Evolutionary conservation across 2,329 filamentous ascomycete genomes (phyloP).

Genomic region (Pseudogymnoascus sp.): DNA sequence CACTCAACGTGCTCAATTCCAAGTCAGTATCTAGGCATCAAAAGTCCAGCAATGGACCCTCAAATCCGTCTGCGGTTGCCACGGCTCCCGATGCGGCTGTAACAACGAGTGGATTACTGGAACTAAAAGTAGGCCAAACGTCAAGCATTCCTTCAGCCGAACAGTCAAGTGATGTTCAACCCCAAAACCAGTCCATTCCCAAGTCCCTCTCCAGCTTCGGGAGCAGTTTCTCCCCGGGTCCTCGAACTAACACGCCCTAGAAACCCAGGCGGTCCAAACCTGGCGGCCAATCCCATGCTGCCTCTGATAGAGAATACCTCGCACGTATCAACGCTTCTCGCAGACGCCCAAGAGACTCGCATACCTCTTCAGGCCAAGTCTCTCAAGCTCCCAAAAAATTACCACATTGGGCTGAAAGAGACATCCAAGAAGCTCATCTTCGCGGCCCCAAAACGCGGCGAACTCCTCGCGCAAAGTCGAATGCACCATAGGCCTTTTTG

Average conservation of each 20-base stretch:
- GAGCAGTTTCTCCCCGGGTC: not conserved
- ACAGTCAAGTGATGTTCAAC: not conserved
- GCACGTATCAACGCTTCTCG: not conserved
- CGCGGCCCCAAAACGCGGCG: not conserved
- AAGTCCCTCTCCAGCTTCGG: not conserved
- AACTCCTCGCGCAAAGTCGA: not conserved
- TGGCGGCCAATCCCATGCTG: not conserved
- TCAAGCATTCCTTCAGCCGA: not conserved
- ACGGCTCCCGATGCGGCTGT: too few species aligned
- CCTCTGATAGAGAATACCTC: not conserved
- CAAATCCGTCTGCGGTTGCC: not conserved
- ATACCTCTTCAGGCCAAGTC: not conserved
- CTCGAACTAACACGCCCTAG: not conserved
- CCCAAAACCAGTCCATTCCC: not conserved
- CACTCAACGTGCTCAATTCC: not conserved
- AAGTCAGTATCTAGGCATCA: not conserved
- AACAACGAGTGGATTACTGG: not conserved
- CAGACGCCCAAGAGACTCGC: not conserved
- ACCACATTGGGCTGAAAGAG: not conserved
- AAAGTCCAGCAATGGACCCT: not conserved
- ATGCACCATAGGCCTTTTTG: not conserved
- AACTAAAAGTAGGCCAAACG: conserved; percentile 1
- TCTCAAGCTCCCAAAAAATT: not conserved
- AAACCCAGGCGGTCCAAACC: not conserved
- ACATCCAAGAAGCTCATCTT: conserved; percentile 1